phyloP scores from a whole-genome alignment of 805 yeast species.

The Blastobotrys muscicola region DNA sequence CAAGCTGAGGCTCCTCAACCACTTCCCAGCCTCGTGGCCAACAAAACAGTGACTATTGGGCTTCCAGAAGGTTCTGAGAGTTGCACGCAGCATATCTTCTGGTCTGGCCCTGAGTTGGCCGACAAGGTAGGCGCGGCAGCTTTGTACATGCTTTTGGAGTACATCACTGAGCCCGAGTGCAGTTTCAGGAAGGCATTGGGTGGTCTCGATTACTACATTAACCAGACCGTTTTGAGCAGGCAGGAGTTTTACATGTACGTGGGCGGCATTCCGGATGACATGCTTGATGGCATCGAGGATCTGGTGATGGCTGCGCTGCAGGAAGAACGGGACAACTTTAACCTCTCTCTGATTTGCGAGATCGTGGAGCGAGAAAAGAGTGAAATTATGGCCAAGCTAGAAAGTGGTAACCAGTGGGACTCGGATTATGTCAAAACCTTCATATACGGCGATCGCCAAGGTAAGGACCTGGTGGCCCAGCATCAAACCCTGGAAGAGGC shows the following conservation, averaged over 20 bases:
- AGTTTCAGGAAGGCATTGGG: too few species aligned
- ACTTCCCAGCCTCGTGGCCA: too few species aligned
- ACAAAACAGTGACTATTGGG: too few species aligned
- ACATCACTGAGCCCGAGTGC: too few species aligned
- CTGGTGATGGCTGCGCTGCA: constrained; percentile 42
- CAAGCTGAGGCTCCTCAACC: too few species aligned
- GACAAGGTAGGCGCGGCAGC: too few species aligned
- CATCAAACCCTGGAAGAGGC: constrained; percentile 49
- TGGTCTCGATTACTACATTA: too few species aligned
- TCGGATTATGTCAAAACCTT: constrained; percentile 64
- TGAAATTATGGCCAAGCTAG: constrained; percentile 34
- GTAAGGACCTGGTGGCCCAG: constrained; percentile 46
- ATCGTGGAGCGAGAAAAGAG: constrained; percentile 55
- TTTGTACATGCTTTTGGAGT: too few species aligned
- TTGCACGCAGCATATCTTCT: too few species aligned
- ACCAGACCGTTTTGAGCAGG: too few species aligned
- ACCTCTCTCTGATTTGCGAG: constrained; percentile 55
- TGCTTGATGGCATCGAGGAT: constrained; percentile 43
- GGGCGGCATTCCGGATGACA: constrained; percentile 68
- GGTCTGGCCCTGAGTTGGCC: too few species aligned
- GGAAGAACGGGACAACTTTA: constrained; percentile 47
- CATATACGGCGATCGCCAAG: constrained; percentile 61
- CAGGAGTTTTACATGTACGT: constrained; percentile 48
- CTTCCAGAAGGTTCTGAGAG: too few species aligned
- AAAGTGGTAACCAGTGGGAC: constrained; percentile 46